Percentiles rank a stretch among this genome's conserved stretches.
Evolutionary conservation across 768 basidiomycete genomes (phyloP).

Genomic region (Lactarius hatsudake): DNA sequence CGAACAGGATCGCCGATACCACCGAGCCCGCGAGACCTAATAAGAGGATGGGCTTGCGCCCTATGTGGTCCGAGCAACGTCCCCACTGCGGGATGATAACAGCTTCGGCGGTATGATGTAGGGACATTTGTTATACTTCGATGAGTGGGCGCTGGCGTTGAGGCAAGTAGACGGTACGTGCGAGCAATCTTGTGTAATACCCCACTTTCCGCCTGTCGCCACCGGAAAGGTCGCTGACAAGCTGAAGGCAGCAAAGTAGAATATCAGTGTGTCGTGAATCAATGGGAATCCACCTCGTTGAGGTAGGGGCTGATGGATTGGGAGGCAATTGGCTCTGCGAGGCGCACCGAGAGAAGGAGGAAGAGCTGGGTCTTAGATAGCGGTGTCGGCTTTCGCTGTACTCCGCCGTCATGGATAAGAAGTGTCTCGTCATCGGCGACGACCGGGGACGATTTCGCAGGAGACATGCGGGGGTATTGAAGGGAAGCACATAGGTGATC

Average conservation of each 20-base stretch:
- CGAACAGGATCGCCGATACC: slow-evolving; percentile 37
- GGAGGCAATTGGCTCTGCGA: slow-evolving; percentile 14
- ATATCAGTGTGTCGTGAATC: too few species aligned
- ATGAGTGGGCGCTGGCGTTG: background rate
- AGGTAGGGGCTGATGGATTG: slow-evolving; percentile 48
- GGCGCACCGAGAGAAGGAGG: slow-evolving; percentile 6
- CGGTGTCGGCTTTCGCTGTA: slow-evolving; percentile 11
- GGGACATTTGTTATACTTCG: slow-evolving; percentile 38
- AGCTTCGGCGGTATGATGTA: slow-evolving; percentile 48
- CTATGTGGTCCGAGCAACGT: slow-evolving; percentile 44
- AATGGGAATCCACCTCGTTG: slow-evolving; percentile 39
- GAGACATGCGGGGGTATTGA: background rate
- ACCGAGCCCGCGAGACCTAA: slow-evolving; percentile 36
- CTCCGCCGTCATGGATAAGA: background rate
- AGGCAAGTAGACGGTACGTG: slow-evolving; percentile 32
- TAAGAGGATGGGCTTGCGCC: slow-evolving; percentile 48
- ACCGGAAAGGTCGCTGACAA: slow-evolving; percentile 41
- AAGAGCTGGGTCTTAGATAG: slow-evolving; percentile 10
- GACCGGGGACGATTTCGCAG: background rate
- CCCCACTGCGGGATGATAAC: slow-evolving; percentile 47
- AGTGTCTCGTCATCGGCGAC: background rate
- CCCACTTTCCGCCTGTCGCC: slow-evolving; percentile 47
- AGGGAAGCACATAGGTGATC: background rate
- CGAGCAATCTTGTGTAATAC: slow-evolving; percentile 50
- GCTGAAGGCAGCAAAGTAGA: slow-evolving; percentile 30